Percentiles rank a stretch among this genome's conserved stretches.
phyloP scores from a whole-genome alignment of 2,329 filamentous ascomycete species.

The Tolypocladium endophyticum region DNA sequence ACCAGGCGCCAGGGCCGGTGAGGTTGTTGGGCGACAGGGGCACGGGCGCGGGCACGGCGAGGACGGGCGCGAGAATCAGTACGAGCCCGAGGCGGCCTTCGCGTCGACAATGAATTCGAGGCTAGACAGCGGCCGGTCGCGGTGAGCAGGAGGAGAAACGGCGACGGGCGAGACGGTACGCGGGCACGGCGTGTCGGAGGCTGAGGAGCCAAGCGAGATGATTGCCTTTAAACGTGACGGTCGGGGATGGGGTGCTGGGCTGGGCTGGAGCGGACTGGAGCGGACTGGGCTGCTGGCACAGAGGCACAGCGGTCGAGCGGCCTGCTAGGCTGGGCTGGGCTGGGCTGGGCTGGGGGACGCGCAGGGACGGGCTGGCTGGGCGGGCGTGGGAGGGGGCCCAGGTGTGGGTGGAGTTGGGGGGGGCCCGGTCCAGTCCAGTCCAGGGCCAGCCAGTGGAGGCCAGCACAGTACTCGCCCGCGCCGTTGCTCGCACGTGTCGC shows the following conservation, averaged over 20 bases:
- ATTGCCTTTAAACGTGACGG: slow-evolving; percentile 33
- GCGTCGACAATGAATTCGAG: slow-evolving; percentile 1
- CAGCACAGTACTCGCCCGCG: too few relatives aligned
- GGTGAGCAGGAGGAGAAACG: slow-evolving; percentile 5
- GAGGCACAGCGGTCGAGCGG: neutral
- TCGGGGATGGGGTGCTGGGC: slow-evolving; percentile 14
- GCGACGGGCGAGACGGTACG: slow-evolving; percentile 3
- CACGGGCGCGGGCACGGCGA: slow-evolving; percentile 1
- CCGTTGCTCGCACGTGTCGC: neutral
- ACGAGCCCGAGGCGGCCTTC: neutral
- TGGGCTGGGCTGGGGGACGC: neutral
- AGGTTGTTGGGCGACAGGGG: slow-evolving; percentile 1
- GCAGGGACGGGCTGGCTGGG: neutral
- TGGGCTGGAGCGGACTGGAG: neutral
- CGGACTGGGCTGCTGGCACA: neutral
- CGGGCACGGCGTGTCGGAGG: slow-evolving; percentile 28
- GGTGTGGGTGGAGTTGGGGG: neutral
- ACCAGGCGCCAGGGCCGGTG: neutral
- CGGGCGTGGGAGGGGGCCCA: neutral
- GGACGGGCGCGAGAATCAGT: slow-evolving; percentile 1
- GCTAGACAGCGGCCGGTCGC: neutral
- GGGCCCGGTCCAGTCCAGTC: too few relatives aligned
- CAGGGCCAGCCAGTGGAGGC: neutral
- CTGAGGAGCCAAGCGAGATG: slow-evolving; percentile 43
- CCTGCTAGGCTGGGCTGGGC: neutral